phyloP scores from a whole-genome alignment of 192 early-diverging fungal genomes.

The Gigaspora rosea region DNA sequence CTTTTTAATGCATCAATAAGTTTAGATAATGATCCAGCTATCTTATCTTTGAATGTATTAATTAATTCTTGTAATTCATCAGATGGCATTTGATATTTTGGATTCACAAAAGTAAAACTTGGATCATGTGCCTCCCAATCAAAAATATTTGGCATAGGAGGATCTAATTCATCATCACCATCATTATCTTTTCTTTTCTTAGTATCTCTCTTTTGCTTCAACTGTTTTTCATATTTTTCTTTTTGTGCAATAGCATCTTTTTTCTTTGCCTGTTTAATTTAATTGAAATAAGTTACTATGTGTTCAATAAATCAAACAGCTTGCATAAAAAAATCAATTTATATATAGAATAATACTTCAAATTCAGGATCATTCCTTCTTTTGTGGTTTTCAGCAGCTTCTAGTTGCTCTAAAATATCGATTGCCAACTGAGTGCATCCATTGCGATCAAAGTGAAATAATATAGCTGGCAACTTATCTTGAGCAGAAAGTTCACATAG shows the following conservation, averaged over 20 bases:
- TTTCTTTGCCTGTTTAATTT: constrained; percentile 31
- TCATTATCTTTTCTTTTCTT: constrained; percentile 9
- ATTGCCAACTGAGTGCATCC: constrained; percentile 34
- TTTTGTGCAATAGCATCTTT: constrained; percentile 29
- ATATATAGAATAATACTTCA: background rate
- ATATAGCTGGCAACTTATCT: constrained; percentile 47
- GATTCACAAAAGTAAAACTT: constrained; percentile 37
- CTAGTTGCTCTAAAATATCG: constrained; percentile 31
- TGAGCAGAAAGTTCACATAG: constrained; percentile 37
- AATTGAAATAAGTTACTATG: too few relatives aligned
- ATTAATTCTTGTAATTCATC: constrained; percentile 29
- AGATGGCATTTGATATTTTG: constrained; percentile 8
- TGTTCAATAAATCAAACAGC: too few relatives aligned
- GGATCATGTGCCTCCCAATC: constrained; percentile 39
- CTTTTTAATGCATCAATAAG: constrained; percentile 39
- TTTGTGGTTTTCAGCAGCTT: constrained; percentile 28
- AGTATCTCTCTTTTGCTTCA: background rate
- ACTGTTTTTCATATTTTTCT: constrained; percentile 27
- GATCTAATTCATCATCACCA: background rate
- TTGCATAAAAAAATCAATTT: too few relatives aligned
- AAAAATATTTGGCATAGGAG: constrained; percentile 24
- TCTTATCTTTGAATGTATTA: constrained; percentile 2
- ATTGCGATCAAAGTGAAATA: constrained; percentile 46
- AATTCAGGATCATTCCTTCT: constrained; percentile 34
- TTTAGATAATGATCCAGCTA: constrained; percentile 7